Evolutionary conservation across 2,329 filamentous ascomycete species (phyloP).

Genomic region (Colletotrichum camelliae): DNA sequence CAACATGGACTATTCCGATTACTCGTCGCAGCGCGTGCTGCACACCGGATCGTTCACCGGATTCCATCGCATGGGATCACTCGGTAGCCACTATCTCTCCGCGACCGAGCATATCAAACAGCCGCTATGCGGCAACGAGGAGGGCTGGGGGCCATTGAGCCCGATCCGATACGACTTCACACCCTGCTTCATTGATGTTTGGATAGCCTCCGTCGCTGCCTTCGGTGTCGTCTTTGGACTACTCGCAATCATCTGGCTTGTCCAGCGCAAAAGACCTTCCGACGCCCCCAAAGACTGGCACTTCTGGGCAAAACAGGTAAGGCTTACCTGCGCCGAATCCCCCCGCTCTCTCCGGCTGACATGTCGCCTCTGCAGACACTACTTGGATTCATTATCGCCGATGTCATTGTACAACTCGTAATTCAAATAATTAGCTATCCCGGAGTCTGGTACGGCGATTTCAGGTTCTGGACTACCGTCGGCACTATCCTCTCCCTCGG

Average conservation of each 20-base stretch:
- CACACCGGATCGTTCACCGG: conserved; percentile 68
- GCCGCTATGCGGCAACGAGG: conserved; percentile 83
- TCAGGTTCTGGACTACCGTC: conserved; percentile 83
- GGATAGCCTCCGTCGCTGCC: conserved; percentile 77
- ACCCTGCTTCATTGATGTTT: conserved; percentile 94
- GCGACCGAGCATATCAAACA: conserved; percentile 59
- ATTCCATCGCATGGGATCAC: conserved; percentile 52
- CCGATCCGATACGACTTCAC: conserved; percentile 91
- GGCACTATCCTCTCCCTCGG: conserved; percentile 74
- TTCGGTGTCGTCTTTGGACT: conserved; percentile 82
- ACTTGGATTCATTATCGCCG: conserved; percentile 70
- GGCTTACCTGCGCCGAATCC: conserved; percentile 27
- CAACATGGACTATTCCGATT: conserved; percentile 19
- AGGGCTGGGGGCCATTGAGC: conserved; percentile 96
- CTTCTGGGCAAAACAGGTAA: conserved; percentile 90
- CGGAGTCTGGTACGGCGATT: conserved; percentile 77
- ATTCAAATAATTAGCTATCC: conserved; percentile 77
- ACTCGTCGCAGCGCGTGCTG: conserved; percentile 52
- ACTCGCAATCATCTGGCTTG: conserved; percentile 79
- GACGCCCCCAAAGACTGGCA: conserved; percentile 84
- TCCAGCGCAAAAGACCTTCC: conserved; percentile 69
- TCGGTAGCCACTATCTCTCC: conserved; percentile 66
- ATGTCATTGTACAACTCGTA: conserved; percentile 73
- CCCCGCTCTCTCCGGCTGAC: conserved; percentile 3
- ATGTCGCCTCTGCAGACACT: conserved; percentile 46